These are phyloP conservation scores for Schizosaccharomyces osmophilus DNA, from an alignment of 805 yeast species.

Conservation along the genomic window DNA sequence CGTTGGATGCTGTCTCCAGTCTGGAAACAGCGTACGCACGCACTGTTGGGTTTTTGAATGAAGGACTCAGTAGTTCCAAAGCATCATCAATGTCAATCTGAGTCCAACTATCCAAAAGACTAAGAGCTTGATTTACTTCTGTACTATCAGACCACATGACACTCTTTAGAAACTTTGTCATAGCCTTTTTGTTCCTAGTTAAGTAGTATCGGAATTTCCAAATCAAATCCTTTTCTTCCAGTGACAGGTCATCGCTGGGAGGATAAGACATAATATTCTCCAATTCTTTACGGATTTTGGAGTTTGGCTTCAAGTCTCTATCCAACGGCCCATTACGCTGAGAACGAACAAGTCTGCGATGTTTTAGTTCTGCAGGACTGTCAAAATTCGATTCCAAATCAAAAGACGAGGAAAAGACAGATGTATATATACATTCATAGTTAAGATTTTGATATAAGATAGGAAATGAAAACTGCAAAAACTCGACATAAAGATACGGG, in stretches of 20 bases:
- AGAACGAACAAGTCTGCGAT: slow-evolving; percentile 59
- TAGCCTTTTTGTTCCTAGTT: slow-evolving; percentile 37
- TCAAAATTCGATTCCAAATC: slow-evolving; percentile 45
- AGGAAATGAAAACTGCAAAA: slow-evolving; percentile 46
- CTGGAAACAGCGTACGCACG: slow-evolving; percentile 76
- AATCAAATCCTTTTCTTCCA: slow-evolving; percentile 59
- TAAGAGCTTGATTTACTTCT: slow-evolving; percentile 60
- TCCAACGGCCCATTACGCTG: slow-evolving; percentile 58
- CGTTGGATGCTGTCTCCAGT: slow-evolving; percentile 49
- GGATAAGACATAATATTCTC: slow-evolving; percentile 44
- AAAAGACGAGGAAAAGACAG: slow-evolving; percentile 11
- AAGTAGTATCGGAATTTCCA: slow-evolving; percentile 81
- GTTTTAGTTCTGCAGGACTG: slow-evolving; percentile 77
- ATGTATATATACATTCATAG: not conserved
- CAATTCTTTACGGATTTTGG: slow-evolving; percentile 53
- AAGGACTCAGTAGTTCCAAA: slow-evolving; percentile 59
- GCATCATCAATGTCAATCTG: slow-evolving; percentile 68
- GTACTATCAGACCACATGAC: slow-evolving; percentile 69
- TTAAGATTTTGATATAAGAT: slow-evolving; percentile 19
- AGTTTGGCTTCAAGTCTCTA: slow-evolving; percentile 68
- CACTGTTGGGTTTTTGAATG: slow-evolving; percentile 46
- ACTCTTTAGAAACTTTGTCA: slow-evolving; percentile 65
- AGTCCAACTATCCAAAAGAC: slow-evolving; percentile 42
- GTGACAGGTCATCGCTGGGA: slow-evolving; percentile 58
- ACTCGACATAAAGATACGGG: slow-evolving; percentile 18